A percentile compares a stretch with the other conserved stretches of the same genome.
phyloP scores from a whole-genome alignment of 2,329 filamentous ascomycete species.

The Xylariaceae sp. region DNA sequence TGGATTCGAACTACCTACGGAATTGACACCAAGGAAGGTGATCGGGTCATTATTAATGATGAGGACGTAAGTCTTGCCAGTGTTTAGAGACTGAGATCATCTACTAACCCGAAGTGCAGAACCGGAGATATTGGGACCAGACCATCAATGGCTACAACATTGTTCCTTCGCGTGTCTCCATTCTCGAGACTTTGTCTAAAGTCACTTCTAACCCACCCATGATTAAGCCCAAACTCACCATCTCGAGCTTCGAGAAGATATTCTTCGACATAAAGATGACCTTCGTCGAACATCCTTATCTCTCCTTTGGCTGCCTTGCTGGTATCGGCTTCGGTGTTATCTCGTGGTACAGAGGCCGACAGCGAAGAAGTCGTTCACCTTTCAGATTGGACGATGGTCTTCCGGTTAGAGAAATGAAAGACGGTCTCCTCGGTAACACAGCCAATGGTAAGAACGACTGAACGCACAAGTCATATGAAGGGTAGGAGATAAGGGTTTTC shows the following conservation, averaged over 20 bases:
- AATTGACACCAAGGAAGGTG: conserved; percentile 79
- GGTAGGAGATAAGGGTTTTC: conserved; percentile 7
- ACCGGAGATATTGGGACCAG: conserved; percentile 89
- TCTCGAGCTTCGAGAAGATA: conserved; percentile 63
- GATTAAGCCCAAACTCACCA: conserved; percentile 73
- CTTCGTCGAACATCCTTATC: conserved; percentile 54
- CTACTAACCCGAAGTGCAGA: conserved; percentile 50
- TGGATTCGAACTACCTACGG: conserved; percentile 96
- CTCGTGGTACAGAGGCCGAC: conserved; percentile 50
- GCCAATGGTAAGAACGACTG: conserved; percentile 49
- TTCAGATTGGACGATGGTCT: conserved; percentile 58
- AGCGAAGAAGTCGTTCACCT: conserved; percentile 51
- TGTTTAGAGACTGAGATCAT: background rate
- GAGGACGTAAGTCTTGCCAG: conserved; percentile 68
- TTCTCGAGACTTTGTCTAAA: conserved; percentile 78
- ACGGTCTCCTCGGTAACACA: conserved; percentile 56
- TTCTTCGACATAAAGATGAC: conserved; percentile 60
- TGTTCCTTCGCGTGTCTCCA: conserved; percentile 80
- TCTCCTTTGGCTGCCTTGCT: conserved; percentile 53
- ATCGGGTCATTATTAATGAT: conserved; percentile 93
- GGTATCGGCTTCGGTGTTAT: conserved; percentile 50
- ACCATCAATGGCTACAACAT: conserved; percentile 88
- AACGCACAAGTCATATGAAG: conserved; percentile 12
- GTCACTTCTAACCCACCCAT: conserved; percentile 63
- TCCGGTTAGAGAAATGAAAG: conserved; percentile 52